These are phyloP conservation scores for Suhomyces chickasaworum DNA, from an alignment of 1,139 yeast genomes.

Conservation along the genomic window DNA sequence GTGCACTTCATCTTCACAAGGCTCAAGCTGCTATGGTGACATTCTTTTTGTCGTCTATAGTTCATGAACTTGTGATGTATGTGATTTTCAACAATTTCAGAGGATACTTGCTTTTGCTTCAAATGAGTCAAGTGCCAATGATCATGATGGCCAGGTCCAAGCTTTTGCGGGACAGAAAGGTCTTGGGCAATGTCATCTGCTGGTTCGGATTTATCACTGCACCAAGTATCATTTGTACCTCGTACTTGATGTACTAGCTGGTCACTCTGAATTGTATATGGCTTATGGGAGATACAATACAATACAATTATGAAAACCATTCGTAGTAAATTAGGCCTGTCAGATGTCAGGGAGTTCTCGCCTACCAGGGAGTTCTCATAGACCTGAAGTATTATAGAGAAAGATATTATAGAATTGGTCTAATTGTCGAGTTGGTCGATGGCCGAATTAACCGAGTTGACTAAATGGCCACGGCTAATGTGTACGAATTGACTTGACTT, in stretches of 20 bases:
- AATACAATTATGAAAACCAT: too few species aligned
- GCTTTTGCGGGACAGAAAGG: constrained; percentile 53
- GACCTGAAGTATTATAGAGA: too few species aligned
- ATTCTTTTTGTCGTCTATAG: constrained; percentile 74
- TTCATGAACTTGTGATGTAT: constrained; percentile 93
- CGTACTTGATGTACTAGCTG: constrained; percentile 69
- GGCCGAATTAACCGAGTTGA: too few species aligned
- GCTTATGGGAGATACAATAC: too few species aligned
- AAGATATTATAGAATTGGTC: too few species aligned
- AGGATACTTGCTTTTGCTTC: constrained; percentile 76
- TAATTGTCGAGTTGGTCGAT: too few species aligned
- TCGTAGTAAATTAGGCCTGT: too few species aligned
- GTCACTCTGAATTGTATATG: too few species aligned
- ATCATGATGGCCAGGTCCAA: constrained; percentile 55
- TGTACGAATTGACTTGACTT: too few species aligned
- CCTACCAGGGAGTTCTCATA: too few species aligned
- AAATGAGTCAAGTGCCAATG: constrained; percentile 80
- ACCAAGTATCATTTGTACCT: constrained; percentile 84
- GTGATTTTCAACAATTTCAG: constrained; percentile 78
- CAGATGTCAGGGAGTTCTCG: too few species aligned
- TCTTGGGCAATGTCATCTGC: constrained; percentile 79
- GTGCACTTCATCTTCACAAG: constrained; percentile 69
- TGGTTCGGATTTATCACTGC: constrained; percentile 94
- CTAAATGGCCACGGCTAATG: too few species aligned
- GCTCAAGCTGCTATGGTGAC: constrained; percentile 75